Base-by-base conservation (phyloP, 2,329 filamentous ascomycete species). In the Botrytis cinerea region DNA sequence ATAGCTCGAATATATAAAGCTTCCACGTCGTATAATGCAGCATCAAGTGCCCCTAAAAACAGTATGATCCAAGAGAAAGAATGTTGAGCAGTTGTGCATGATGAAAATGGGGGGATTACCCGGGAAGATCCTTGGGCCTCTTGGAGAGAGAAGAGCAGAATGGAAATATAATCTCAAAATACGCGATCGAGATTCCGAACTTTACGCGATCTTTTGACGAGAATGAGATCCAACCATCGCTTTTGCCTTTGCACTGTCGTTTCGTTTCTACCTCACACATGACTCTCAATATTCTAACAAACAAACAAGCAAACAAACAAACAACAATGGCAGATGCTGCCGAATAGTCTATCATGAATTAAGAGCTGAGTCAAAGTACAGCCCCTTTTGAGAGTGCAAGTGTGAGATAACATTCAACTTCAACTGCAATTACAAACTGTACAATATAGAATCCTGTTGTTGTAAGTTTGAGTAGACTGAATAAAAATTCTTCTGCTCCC, bases 101-200 rank as follows among this genome's bases (percentile, higher is more conserved):
- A 54, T 54, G 6, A 8, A 54, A 16, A 5, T 5, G 2, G 14
- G 48, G 48, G 25, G 1, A 54, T 54, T 16, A 16, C 1, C 7
- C 16, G 5, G 5, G 12, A 16, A 28, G 25, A 54, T 28, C 25
- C 48, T 3, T 12, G 4, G 4, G 4, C 25, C 5, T 4, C 5
- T 16, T 54, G 5, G 12, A 54, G 12, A n/a, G 5, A 54, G 25
- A 1, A n/a, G 1, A 38, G 35, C 35, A 38, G 35, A 7, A n/a
- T 0, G 0, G 25, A 10, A 54, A 54, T 14, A 1, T 6, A 16
- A n/a, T n/a, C 1, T 5, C 9, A 48, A 4, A 3, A 54, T n/a
- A 54, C 4, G 4, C 2, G 25, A 51, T 51, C 10, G 5, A 10
- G 1, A 9, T 6, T 16, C 12, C 12, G 7, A 8, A 0, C 25